These are phyloP conservation scores for Stromatinia cepivora DNA, from an alignment of 2,329 filamentous ascomycete genomes.

Conservation along the genomic window DNA sequence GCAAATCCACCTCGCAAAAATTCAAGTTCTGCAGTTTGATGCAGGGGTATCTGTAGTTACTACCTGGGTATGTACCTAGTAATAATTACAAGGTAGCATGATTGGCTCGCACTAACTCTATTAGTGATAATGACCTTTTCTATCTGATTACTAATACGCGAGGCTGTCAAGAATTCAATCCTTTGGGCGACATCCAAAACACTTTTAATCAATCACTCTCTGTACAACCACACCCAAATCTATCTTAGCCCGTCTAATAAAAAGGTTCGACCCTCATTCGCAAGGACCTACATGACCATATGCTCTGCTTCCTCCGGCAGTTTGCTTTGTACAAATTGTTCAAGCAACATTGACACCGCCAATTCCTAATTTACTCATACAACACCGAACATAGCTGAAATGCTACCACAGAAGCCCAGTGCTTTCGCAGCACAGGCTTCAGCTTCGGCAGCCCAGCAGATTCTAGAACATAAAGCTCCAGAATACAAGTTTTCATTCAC, in stretches of 20 bases:
- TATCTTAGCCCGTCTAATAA: not conserved
- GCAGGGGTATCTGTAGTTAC: not conserved
- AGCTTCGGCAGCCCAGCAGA: slow-evolving; percentile 39
- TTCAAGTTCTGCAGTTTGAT: not conserved
- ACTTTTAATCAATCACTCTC: not conserved
- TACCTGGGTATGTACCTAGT: too few relatives aligned
- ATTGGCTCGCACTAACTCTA: not conserved
- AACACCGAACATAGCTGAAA: slow-evolving; percentile 17
- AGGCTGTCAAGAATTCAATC: slow-evolving; percentile 13
- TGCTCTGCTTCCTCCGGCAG: slow-evolving; percentile 7
- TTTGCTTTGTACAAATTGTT: not conserved
- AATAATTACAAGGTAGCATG: not conserved
- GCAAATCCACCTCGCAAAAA: not conserved
- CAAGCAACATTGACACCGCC: not conserved
- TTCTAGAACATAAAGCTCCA: slow-evolving; percentile 58
- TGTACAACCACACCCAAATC: not conserved
- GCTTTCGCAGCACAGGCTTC: slow-evolving; percentile 23
- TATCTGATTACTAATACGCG: slow-evolving; percentile 12
- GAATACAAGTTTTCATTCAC: slow-evolving; percentile 78
- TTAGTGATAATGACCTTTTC: not conserved
- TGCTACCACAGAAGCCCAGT: slow-evolving; percentile 18
- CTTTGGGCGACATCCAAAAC: not conserved
- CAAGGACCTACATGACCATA: not conserved
- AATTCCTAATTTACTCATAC: not conserved
- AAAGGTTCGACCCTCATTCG: slow-evolving; percentile 1